Base-by-base conservation (phyloP, 2,329 filamentous ascomycete species). In the Trichoderma sp. region DNA sequence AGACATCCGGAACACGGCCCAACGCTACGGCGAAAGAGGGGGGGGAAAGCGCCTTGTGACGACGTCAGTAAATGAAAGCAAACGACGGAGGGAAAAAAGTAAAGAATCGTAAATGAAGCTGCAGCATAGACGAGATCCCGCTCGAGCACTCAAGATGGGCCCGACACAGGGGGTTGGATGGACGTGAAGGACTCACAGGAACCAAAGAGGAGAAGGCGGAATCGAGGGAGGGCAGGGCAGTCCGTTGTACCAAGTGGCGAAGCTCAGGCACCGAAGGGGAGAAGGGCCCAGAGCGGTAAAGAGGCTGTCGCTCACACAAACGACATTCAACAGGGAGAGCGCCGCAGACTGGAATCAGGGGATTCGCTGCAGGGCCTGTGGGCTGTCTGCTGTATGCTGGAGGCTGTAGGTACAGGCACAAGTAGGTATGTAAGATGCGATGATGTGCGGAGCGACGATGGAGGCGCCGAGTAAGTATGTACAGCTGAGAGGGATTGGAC, bases 241-340 rank as follows among this genome's bases (percentile, higher is more conserved):
- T 41, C 19, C 58, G 64, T 28, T 58, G 59, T 41, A 58, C 41
- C 41, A n/a, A 41, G 64, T 58, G 64, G 64, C 60, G 55, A 66
- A 60, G 61, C 65, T 59, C 65, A 64, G 65, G 60, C 61, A 59
- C 52, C 60, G 61, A 60, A 56, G 51, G 41, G 47, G 34, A 55
- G 34, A 30, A 59, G 34, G 28, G 34, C 45, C 54, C n/a, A 51
- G 45, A 64, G 54, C 30, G 44, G 47, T 59, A 56, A 59, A 50
- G 21, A 39, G 59, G 59, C 48, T 56, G 52, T 43, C 51, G 51
- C 52, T 64, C 51, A 41, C 54, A 58, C 54, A 58, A 58, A 58
- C 41, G 41, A 58, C 41, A 5, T 41, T 7, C 54, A 44, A 26
- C 39, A 41, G 30, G 28, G 28, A 47, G 26, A 51, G 21, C 45